These are phyloP conservation scores for Penicillium ucsense DNA, from an alignment of 495 filamentous ascomycete species.

Conservation along the genomic window DNA sequence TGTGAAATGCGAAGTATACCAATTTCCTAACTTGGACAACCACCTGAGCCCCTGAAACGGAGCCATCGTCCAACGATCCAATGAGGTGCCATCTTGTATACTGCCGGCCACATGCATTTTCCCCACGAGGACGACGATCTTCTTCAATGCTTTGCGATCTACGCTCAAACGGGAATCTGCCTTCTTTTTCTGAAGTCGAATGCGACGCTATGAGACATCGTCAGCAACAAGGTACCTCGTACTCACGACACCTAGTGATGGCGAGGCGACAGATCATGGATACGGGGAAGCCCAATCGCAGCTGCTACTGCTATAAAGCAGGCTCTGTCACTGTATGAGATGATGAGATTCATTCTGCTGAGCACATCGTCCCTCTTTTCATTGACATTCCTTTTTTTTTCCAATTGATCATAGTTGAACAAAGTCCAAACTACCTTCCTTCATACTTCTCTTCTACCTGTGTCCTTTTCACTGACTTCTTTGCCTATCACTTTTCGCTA, in stretches of 20 bases:
- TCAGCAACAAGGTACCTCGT: too few relatives aligned
- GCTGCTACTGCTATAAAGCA: too few relatives aligned
- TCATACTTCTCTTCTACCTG: too few relatives aligned
- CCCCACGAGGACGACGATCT: neutral
- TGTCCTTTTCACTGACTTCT: too few relatives aligned
- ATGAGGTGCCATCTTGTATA: neutral
- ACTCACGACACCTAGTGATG: too few relatives aligned
- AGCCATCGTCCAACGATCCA: neutral
- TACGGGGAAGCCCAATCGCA: too few relatives aligned
- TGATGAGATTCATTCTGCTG: neutral
- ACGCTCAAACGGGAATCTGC: neutral
- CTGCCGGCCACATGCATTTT: neutral
- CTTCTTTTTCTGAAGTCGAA: neutral
- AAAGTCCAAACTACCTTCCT: too few relatives aligned
- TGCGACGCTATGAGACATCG: neutral
- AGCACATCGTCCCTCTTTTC: neutral
- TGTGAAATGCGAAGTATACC: neutral
- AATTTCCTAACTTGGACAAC: neutral
- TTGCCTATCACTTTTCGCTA: too few relatives aligned
- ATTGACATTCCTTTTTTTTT: neutral
- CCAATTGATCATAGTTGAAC: neutral
- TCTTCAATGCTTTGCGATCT: neutral
- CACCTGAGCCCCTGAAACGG: neutral
- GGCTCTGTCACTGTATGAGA: too few relatives aligned
- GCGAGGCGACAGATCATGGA: too few relatives aligned